These are phyloP conservation scores for Xylariomycetidae sp. DNA, from an alignment of 2,329 filamentous ascomycete genomes.

Conservation along the genomic window DNA sequence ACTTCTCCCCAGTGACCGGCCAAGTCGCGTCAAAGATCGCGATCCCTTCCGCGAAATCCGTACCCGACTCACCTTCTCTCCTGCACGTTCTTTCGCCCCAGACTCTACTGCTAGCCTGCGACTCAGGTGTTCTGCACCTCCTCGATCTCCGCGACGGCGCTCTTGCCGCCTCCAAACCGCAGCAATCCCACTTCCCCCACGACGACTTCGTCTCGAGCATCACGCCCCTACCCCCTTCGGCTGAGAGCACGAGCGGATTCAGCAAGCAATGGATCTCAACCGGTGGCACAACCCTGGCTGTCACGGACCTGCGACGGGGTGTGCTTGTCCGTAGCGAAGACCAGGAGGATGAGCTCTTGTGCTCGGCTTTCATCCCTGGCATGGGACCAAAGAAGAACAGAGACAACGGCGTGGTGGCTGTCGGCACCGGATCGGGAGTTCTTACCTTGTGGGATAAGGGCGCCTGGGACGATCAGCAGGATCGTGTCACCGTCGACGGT, in stretches of 20 bases:
- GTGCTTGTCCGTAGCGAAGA: slow-evolving; percentile 88
- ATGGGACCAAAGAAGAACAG: slow-evolving; percentile 61
- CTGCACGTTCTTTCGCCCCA: slow-evolving; percentile 83
- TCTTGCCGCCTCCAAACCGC: slow-evolving; percentile 57
- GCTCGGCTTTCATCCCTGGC: slow-evolving; percentile 71
- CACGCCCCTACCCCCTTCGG: slow-evolving; percentile 73
- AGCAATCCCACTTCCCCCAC: slow-evolving; percentile 81
- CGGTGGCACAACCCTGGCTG: slow-evolving; percentile 82
- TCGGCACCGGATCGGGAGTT: slow-evolving; percentile 72
- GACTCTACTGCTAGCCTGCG: slow-evolving; percentile 81
- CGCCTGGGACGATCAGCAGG: slow-evolving; percentile 92
- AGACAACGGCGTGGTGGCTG: slow-evolving; percentile 71
- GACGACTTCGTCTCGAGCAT: slow-evolving; percentile 90
- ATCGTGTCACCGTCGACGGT: slow-evolving; percentile 73
- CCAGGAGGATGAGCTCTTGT: slow-evolving; percentile 90
- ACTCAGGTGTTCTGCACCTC: slow-evolving; percentile 84
- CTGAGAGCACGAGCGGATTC: slow-evolving; percentile 79
- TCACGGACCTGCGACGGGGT: slow-evolving; percentile 82
- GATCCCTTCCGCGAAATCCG: slow-evolving; percentile 55
- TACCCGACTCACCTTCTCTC: slow-evolving; percentile 70
- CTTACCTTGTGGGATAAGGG: slow-evolving; percentile 92
- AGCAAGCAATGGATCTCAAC: slow-evolving; percentile 95
- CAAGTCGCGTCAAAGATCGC: slow-evolving; percentile 76
- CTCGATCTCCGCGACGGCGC: slow-evolving; percentile 70
- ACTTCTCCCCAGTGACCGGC: slow-evolving; percentile 54